These are phyloP conservation scores for Teunomyces tritomae DNA, from an alignment of 805 yeast genomes.

Conservation along the genomic window DNA sequence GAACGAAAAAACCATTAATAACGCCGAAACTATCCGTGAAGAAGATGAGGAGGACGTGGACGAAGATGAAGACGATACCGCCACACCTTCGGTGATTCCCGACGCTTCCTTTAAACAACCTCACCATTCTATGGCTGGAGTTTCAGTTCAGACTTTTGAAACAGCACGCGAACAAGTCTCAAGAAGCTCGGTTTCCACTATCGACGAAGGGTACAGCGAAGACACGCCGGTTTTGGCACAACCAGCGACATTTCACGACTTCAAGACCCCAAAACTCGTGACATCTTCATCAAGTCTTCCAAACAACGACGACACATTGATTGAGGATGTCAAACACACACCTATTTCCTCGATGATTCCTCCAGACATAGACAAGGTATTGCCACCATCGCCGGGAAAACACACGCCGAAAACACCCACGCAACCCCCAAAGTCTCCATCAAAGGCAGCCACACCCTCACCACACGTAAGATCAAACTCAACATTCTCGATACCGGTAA, in stretches of 20 bases:
- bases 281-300: background rate
- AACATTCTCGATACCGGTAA: slow-evolving; percentile 4
- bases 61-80: slow-evolving; percentile 10
- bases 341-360: background rate
- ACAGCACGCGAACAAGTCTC: slow-evolving; percentile 20
- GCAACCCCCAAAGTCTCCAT: background rate
- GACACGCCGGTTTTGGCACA: slow-evolving; percentile 24
- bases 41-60: slow-evolving; percentile 15
- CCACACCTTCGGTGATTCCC: background rate
- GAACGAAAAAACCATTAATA: slow-evolving; percentile 11
- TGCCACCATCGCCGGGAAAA: slow-evolving; percentile 1
- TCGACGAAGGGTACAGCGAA: slow-evolving; percentile 20
- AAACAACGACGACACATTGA: slow-evolving; percentile 26
- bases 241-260: slow-evolving; percentile 23
- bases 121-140: slow-evolving; percentile 6
- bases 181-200: slow-evolving; percentile 17
- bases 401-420: background rate
- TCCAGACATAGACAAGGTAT: background rate
- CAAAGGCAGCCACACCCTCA: background rate
- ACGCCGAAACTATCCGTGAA: slow-evolving; percentile 8
- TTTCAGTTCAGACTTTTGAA: slow-evolving; percentile 26
- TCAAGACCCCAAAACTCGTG: slow-evolving; percentile 8
- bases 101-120: background rate
- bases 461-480: slow-evolving; percentile 8
- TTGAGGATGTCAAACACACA: slow-evolving; percentile 14